Base-by-base conservation (phyloP, 177 flowering plant species). In the Vitis hybrid region DNA sequence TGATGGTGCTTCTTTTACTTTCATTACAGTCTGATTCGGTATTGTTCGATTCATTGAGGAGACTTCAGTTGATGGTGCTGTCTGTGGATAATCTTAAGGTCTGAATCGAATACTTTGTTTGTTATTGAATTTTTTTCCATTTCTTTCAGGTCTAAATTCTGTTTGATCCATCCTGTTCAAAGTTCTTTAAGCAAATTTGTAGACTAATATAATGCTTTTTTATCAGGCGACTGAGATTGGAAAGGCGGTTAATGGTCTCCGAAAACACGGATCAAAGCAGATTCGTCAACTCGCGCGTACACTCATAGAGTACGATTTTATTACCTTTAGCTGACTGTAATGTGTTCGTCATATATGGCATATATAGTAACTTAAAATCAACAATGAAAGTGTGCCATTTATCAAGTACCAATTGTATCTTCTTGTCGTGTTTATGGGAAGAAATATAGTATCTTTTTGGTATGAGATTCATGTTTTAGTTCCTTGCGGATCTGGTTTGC, bases 181-280 rank as follows among this genome's bases (percentile, higher is more conserved):
- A 28, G 9, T 19, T 65, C 1, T 0, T 20, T 44, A 1, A 11
- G 24, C 50, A n/a, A 28, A 19, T 49, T 54, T 47, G 53, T 61
- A 60, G 57, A 64, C 31, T 76, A 18, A 73, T 64, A 22, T 61
- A 52, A 33, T 65, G 15, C 3, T 52, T 13, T 18, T 58, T 49
- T 58, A 62, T 66, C 92, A 96, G 99, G 81, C 85, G 51, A 96
- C 99, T 3, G 95, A 89, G 80, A 91, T 96, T 75, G 99, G 99
- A 61, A 96, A 88, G 82, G 84, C 94, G 61, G 99, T 96, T 19
- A 89, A 86, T 80, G 66, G 73, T n/a, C 67, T 96, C 15, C 77
- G 92, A 49, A 94, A 83, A 82, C 94, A 90, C 75, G 80, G 81
- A 57, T 84, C 91, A 31, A 80, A 79, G 80, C 74, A 88, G 67